These are phyloP conservation scores for Fusarium concolor DNA, from an alignment of 2,329 filamentous ascomycete genomes.

Conservation along the genomic window DNA sequence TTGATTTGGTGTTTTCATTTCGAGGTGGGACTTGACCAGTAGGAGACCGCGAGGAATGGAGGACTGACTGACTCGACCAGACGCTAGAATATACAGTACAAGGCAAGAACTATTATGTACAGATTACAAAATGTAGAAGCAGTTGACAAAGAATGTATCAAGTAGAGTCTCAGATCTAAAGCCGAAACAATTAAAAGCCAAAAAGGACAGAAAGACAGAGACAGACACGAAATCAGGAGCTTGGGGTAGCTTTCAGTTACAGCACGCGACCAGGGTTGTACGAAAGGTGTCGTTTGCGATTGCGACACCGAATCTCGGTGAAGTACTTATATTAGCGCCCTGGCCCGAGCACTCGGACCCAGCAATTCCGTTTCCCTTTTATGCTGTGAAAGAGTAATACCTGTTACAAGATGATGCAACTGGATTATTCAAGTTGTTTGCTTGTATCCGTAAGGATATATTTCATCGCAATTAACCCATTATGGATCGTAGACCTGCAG, in stretches of 20 bases:
- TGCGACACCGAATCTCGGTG: slow-evolving; percentile 26
- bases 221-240: slow-evolving; percentile 21
- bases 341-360: slow-evolving; percentile 22
- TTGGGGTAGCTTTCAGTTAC: slow-evolving; percentile 23
- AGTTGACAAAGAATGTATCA: slow-evolving; percentile 11
- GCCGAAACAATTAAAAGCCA: neutral
- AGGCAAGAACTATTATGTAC: slow-evolving; percentile 17
- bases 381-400: neutral
- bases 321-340: slow-evolving; percentile 2
- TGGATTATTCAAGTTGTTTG: neutral
- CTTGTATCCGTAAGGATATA: neutral
- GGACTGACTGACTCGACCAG: neutral
- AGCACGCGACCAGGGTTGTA: slow-evolving; percentile 34
- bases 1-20: slow-evolving; percentile 49
- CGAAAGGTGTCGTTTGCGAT: slow-evolving; percentile 18
- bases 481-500: too few species aligned
- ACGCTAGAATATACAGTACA: slow-evolving; percentile 5
- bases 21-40: slow-evolving; percentile 30
- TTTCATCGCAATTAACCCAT: neutral
- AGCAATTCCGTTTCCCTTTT: slow-evolving; percentile 4
- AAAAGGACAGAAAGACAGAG: slow-evolving; percentile 10
- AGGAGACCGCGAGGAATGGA: neutral
- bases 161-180: slow-evolving; percentile 2
- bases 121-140: slow-evolving; percentile 15
- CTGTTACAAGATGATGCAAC: neutral